Evolutionary conservation across 2,329 filamentous ascomycete species (phyloP), one percentile per base, ranked within the genome.

Genomic region (Penicillium sclerotigenum): DNA sequence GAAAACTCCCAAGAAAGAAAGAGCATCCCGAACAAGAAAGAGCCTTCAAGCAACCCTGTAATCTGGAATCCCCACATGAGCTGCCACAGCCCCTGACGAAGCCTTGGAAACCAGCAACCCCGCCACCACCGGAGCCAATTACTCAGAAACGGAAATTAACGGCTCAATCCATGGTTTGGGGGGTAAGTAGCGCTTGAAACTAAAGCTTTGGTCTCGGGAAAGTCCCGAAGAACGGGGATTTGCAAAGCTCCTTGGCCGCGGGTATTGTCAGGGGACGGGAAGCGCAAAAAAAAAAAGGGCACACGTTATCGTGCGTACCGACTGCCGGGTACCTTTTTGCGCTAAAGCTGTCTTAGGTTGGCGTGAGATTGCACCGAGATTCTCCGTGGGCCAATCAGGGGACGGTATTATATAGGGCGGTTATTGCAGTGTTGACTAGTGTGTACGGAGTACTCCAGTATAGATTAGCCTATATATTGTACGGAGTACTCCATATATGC

Each of bases 311-410:
- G 20, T 36, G 13, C 7, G 29, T 57, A 40, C 62, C 62, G 56
- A 52, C 54, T 55, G 54, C 36, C 62, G 47, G 63, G 60, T 61
- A 64, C 58, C 55, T 61, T 41, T 48, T 4, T 4, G 20, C 54
- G 48, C 58, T 57, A 63, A 42, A 10, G 10, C 48, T 24, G 10
- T 3, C 24, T 38, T 34, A 0, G 49, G 1, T 16, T 63, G 56
- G 56, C 11, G 42, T 37, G 1, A 22, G 46, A 53, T 55, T 38
- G 31, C 56, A 64, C 62, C 64, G 64, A 65, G 62, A 65, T 62
- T 55, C 56, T 58, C 64, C 64, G 64, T 60, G 2, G 5, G 4
- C 62, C 62, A 65, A 62, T 65, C 20, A 62, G n/a, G 40, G 13
- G 13, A 0, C 2, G 8, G 7, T 34, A 24, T 24, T 22, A 11